Evolutionary conservation across 371 early-diverging fungal species (phyloP).

Genomic region (Lichtheimia ornata): DNA sequence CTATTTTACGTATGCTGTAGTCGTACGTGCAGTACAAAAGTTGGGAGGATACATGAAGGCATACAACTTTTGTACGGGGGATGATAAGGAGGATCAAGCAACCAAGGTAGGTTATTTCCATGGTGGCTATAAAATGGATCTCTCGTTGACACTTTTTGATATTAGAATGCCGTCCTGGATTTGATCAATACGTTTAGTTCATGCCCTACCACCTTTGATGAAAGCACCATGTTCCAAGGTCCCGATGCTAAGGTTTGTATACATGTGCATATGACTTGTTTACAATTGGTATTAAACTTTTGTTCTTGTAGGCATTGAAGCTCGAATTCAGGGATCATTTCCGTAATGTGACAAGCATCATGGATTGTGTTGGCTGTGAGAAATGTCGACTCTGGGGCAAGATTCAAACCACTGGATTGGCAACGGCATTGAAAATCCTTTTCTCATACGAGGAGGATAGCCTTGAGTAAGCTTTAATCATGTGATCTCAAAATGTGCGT

Average conservation of each 20-base stretch:
- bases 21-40: slow-evolving; percentile 84
- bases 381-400: slow-evolving; percentile 99
- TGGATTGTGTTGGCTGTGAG: slow-evolving; percentile 99
- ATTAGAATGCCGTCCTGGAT: slow-evolving; percentile 56
- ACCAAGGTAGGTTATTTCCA: slow-evolving; percentile 37
- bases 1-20: slow-evolving; percentile 87
- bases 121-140: not conserved
- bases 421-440: slow-evolving; percentile 92
- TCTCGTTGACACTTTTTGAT: not conserved
- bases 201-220: slow-evolving; percentile 87
- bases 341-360: slow-evolving; percentile 93
- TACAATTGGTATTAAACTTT: not conserved
- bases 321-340: slow-evolving; percentile 89
- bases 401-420: slow-evolving; percentile 79
- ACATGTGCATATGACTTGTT: not conserved
- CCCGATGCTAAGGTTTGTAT: slow-evolving; percentile 35
- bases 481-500: not conserved
- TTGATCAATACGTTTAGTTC: slow-evolving; percentile 59
- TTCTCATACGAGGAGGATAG: slow-evolving; percentile 83
- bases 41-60: slow-evolving; percentile 75
- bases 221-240: slow-evolving; percentile 76
- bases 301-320: slow-evolving; percentile 50
- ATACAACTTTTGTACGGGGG: slow-evolving; percentile 69
- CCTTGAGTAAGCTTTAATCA: slow-evolving; percentile 50
- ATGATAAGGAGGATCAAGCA: slow-evolving; percentile 47